Percentiles rank a stretch among this genome's conserved stretches.
Conservation (phyloP, 768 basidiomycete genomes). For the Mycena albidolilacea region DNA sequence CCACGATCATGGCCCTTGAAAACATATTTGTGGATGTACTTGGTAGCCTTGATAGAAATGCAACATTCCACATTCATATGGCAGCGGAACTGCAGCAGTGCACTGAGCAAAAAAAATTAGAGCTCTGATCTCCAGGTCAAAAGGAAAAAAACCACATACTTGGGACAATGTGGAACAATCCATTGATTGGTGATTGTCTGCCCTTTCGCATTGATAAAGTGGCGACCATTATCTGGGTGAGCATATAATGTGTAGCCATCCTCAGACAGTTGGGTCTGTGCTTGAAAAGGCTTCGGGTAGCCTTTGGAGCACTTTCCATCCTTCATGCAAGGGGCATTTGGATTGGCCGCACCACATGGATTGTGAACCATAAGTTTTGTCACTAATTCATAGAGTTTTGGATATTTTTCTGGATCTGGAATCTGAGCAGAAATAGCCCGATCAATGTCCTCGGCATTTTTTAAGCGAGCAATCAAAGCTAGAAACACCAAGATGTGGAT, state of each 20-base stretch:
- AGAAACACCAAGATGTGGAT: conserved; percentile 59
- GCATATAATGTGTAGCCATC: conserved; percentile 57
- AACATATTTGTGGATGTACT: not conserved
- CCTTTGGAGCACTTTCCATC: conserved; percentile 53
- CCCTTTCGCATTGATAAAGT: conserved; percentile 15
- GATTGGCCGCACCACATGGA: conserved; percentile 49
- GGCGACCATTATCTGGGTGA: conserved; percentile 40
- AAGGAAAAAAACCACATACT: conserved; percentile 39
- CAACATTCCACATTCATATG: conserved; percentile 1
- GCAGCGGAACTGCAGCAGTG: not conserved
- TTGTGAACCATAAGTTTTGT: conserved; percentile 58
- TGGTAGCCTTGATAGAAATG: not conserved
- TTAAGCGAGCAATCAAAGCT: conserved; percentile 21
- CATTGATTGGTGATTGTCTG: conserved; percentile 43
- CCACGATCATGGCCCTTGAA: conserved; percentile 2
- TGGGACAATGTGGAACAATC: conserved; percentile 54
- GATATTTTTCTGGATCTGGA: conserved; percentile 51
- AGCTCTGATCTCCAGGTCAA: not conserved
- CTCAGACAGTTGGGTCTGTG: conserved; percentile 47
- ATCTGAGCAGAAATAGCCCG: conserved; percentile 50
- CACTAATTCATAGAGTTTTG: conserved; percentile 43
- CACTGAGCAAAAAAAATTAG: not conserved
- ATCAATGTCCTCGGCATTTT: conserved; percentile 48
- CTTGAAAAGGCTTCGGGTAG: conserved; percentile 54
- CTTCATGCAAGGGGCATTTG: conserved; percentile 52